phyloP scores from a whole-genome alignment of 2,329 filamentous ascomycete species.

The Intubia oerlemansii region DNA sequence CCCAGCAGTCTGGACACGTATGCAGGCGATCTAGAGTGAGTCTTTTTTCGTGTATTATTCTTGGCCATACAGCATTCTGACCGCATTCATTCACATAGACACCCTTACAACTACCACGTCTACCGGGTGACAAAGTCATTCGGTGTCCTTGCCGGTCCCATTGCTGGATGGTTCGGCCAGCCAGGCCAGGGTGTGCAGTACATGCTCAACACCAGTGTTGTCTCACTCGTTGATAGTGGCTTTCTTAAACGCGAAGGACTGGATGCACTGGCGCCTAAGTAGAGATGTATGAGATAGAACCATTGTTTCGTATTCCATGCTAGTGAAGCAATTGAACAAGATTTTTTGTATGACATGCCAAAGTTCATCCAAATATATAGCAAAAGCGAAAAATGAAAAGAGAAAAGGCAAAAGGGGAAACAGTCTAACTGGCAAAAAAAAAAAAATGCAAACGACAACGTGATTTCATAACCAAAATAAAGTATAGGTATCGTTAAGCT shows the following conservation, averaged over 20 bases:
- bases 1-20: slow-evolving; percentile 21
- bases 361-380: no score
- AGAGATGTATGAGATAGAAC: no score
- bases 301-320: no score
- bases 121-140: slow-evolving; percentile 21
- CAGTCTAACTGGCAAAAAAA: no score
- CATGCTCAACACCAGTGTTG: slow-evolving; percentile 11
- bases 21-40: slow-evolving; percentile 10
- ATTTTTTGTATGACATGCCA: no score
- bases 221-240: slow-evolving; percentile 13
- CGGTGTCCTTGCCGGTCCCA: slow-evolving; percentile 20
- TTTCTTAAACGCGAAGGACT: slow-evolving; percentile 13
- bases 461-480: no score
- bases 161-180: slow-evolving; percentile 27
- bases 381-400: neutral
- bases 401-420: neutral
- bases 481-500: no score
- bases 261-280: no score
- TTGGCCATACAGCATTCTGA: slow-evolving; percentile 23
- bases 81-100: slow-evolving; percentile 11
- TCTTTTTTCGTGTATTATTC: no score
- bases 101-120: slow-evolving; percentile 26
- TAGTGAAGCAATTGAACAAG: no score
- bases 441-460: no score
- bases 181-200: slow-evolving; percentile 22